Evolutionary conservation across 768 basidiomycete species (phyloP).

Genomic region (Tremella mesenterica): DNA sequence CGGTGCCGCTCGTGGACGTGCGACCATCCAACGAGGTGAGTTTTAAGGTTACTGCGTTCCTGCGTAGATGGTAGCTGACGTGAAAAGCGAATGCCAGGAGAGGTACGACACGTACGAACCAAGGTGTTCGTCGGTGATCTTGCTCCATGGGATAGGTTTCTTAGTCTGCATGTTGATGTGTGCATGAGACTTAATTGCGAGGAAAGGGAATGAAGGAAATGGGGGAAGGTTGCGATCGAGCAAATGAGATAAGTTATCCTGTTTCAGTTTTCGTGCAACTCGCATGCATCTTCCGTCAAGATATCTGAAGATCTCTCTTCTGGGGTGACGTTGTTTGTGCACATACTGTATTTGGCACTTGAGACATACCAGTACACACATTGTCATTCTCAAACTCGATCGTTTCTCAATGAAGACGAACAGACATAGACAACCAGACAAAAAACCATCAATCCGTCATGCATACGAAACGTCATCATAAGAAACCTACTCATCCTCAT

Average conservation of each 20-base stretch:
- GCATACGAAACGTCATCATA: not conserved
- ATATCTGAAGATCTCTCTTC: too few relatives aligned
- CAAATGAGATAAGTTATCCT: too few relatives aligned
- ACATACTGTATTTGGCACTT: too few relatives aligned
- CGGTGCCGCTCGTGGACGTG: constrained; percentile 95
- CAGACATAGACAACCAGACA: too few relatives aligned
- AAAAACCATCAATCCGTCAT: not conserved
- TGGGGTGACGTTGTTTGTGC: too few relatives aligned
- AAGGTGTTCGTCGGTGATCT: constrained; percentile 38
- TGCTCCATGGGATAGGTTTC: not conserved
- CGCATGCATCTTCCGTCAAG: too few relatives aligned
- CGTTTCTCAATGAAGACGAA: too few relatives aligned
- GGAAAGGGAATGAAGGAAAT: too few relatives aligned
- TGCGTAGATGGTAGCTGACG: constrained; percentile 4
- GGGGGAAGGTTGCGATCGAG: too few relatives aligned
- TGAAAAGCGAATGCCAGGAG: constrained; percentile 32
- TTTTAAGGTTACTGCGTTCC: constrained; percentile 4
- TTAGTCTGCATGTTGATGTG: not conserved
- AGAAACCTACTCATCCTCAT: not conserved
- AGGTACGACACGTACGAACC: constrained; percentile 39
- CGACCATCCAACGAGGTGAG: constrained; percentile 95
- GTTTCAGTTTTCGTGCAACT: too few relatives aligned
- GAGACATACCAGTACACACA: too few relatives aligned
- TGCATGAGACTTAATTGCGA: not conserved
- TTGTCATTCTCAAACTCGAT: too few relatives aligned